Evolutionary conservation across 192 early-diverging fungal species (phyloP).

Genomic region (Entomortierella chlamydospora): DNA sequence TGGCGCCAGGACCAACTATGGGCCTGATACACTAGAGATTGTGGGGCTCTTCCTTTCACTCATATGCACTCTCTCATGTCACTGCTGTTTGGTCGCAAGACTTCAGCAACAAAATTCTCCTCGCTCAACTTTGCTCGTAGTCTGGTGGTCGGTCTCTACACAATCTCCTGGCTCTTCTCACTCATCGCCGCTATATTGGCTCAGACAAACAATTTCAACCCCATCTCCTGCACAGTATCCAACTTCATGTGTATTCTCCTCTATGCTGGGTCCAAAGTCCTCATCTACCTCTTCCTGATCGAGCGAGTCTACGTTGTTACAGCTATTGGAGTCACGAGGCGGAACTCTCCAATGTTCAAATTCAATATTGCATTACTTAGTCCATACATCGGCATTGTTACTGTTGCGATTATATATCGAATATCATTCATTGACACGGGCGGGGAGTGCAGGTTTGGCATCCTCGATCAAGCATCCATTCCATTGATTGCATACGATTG

Average conservation of each 20-base stretch:
- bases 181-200: conserved; percentile 56
- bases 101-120: conserved; percentile 45
- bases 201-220: conserved; percentile 61
- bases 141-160: conserved; percentile 52
- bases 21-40: conserved; percentile 29
- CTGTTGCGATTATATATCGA: conserved; percentile 43
- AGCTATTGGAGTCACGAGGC: conserved; percentile 34
- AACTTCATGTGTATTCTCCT: conserved; percentile 55
- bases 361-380: conserved; percentile 49
- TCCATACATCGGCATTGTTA: conserved; percentile 44
- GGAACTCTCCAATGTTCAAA: conserved; percentile 50
- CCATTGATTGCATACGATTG: conserved; percentile 34
- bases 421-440: not conserved
- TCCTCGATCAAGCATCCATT: not conserved
- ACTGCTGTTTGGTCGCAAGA: conserved; percentile 59
- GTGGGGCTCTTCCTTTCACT: conserved; percentile 55
- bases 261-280: conserved; percentile 53
- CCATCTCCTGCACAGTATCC: conserved; percentile 43
- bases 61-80: conserved; percentile 55
- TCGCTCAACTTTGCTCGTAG: conserved; percentile 56
- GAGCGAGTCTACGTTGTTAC: conserved; percentile 53
- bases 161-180: conserved; percentile 58
- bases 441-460: conserved; percentile 32
- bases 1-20: not conserved
- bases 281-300: conserved; percentile 61